phyloP scores from a whole-genome alignment of 495 filamentous ascomycete species.

The Penicillium canescens region DNA sequence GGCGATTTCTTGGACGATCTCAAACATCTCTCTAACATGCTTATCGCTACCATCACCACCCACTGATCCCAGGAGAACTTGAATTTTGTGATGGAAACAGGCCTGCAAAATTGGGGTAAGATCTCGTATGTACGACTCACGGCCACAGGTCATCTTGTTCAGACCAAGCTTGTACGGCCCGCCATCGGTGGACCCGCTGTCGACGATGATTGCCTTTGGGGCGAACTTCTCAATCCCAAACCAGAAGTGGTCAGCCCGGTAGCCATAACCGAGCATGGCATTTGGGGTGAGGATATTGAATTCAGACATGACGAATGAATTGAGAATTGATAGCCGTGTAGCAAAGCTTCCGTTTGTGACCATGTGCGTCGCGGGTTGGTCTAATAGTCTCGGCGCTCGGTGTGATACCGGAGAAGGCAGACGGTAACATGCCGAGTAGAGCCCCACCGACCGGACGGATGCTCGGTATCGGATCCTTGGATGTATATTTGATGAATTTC shows the following conservation, averaged over 20 bases:
- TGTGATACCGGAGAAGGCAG: too few species aligned
- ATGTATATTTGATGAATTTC: too few species aligned
- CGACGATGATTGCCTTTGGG: conserved; percentile 47
- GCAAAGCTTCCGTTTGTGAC: too few species aligned
- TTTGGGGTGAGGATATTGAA: conserved; percentile 46
- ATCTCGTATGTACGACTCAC: conserved; percentile 40
- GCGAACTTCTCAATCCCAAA: conserved; percentile 29
- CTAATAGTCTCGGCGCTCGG: too few species aligned
- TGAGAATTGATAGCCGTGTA: too few species aligned
- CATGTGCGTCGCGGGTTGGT: too few species aligned
- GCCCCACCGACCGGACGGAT: too few species aligned
- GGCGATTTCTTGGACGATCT: conserved; percentile 31
- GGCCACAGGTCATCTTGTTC: conserved; percentile 30
- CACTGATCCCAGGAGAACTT: conserved; percentile 46
- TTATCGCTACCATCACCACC: conserved; percentile 48
- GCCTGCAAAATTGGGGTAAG: conserved; percentile 35
- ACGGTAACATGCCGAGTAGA: too few species aligned
- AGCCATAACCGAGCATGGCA: conserved; percentile 52
- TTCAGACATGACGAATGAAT: too few species aligned
- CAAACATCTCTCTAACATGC: conserved; percentile 43
- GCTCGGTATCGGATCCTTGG: too few species aligned
- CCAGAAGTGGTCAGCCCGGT: conserved; percentile 25
- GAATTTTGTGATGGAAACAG: conserved; percentile 27
- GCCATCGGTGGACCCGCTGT: conserved; percentile 50
- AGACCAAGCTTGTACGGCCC: conserved; percentile 48